Percentiles rank a stretch among this genome's conserved stretches.
Conservation (phyloP, 176 grass and related monocot species). For the Eleusine indica region DNA sequence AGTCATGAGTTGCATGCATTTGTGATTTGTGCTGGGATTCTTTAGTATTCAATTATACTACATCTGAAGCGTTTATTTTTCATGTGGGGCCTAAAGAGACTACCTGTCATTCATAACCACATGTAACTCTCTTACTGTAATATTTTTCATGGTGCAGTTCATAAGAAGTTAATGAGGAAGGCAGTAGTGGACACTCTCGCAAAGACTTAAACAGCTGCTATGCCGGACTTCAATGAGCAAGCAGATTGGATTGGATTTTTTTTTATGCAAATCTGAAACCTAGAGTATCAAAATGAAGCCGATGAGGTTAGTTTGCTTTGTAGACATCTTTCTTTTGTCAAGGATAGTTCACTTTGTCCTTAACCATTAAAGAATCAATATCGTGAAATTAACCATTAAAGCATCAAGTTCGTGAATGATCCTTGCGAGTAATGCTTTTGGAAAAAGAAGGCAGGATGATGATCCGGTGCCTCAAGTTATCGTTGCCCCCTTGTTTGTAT, state of each 20-base stretch:
- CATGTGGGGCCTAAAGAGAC: background rate
- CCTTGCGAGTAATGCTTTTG: constrained; percentile 22
- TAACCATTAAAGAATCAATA: background rate
- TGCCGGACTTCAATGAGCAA: background rate
- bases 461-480: constrained; percentile 22
- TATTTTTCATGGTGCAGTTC: background rate
- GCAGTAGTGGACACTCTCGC: background rate
- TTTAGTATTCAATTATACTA: background rate
- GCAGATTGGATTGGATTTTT: background rate
- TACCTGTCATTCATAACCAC: background rate
- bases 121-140: background rate
- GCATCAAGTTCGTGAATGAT: background rate
- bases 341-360: constrained; percentile 2
- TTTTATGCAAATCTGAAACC: constrained; percentile 4
- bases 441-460: constrained; percentile 7
- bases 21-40: background rate
- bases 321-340: background rate
- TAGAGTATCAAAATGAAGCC: background rate
- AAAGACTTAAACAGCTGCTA: background rate
- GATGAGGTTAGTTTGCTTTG: constrained; percentile 22
- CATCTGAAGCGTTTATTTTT: background rate
- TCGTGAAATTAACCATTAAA: too few relatives aligned
- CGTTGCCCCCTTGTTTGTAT: background rate
- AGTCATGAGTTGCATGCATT: constrained; percentile 11
- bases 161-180: background rate